These are phyloP conservation scores for Nannizziopsis arthrosporioides DNA, from an alignment of 2,329 filamentous ascomycete genomes.

Conservation along the genomic window DNA sequence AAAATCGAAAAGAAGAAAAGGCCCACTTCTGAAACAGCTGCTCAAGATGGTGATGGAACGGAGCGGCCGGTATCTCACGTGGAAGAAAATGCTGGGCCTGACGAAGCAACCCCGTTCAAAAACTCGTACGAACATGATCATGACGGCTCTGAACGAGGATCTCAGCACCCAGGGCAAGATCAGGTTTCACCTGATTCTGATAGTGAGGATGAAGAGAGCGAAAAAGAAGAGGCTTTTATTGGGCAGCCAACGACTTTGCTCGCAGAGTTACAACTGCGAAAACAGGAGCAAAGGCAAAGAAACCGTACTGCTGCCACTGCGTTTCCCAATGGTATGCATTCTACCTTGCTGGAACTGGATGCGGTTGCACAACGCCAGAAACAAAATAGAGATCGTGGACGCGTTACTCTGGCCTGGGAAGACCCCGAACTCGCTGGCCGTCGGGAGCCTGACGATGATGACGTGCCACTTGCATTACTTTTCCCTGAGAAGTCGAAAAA, in stretches of 20 bases:
- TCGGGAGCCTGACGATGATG: constrained; percentile 55
- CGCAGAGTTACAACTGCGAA: constrained; percentile 82
- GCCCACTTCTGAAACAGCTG: constrained; percentile 4
- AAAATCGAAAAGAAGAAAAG: constrained; percentile 21
- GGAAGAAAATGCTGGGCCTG: constrained; percentile 18
- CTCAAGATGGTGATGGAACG: constrained; percentile 16
- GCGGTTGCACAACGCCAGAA: constrained; percentile 77
- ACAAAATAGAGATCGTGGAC: constrained; percentile 59
- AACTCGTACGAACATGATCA: constrained; percentile 16
- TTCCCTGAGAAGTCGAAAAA: constrained; percentile 42
- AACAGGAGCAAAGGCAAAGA: constrained; percentile 73
- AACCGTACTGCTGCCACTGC: constrained; percentile 55
- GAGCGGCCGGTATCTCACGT: constrained; percentile 9
- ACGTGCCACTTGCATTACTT: constrained; percentile 76
- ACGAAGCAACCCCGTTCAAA: constrained; percentile 12
- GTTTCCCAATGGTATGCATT: constrained; percentile 69
- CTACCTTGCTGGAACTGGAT: constrained; percentile 81
- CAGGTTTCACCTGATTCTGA: constrained; percentile 18
- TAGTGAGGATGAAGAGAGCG: constrained; percentile 21
- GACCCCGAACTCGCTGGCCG: constrained; percentile 32
- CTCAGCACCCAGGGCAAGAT: constrained; percentile 4
- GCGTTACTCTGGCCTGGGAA: constrained; percentile 86
- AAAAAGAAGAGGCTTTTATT: constrained; percentile 41
- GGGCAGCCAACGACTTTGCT: constrained; percentile 80
- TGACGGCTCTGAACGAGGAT: neutral